These are phyloP conservation scores for Halophytophthora polymorphica DNA, from an alignment of 352 stramenopile genomes.

Conservation along the genomic window DNA sequence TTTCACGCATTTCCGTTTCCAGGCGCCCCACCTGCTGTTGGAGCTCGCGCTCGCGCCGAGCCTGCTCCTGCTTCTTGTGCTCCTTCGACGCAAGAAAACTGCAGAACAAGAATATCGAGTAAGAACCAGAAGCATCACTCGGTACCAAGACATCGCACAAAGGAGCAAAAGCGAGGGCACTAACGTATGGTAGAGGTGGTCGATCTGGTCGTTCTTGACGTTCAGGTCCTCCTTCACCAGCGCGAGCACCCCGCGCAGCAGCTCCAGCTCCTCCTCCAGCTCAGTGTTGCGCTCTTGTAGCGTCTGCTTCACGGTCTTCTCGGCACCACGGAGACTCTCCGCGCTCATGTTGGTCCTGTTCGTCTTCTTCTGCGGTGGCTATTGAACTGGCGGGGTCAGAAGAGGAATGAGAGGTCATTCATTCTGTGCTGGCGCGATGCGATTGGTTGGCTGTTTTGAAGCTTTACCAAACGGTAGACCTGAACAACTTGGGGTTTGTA, in stretches of 20 bases:
- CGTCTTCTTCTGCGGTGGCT: too few species aligned
- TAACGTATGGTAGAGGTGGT: constrained; percentile 29
- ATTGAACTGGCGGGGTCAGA: too few species aligned
- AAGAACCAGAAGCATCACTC: too few species aligned
- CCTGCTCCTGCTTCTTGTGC: constrained; percentile 20
- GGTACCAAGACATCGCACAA: too few species aligned
- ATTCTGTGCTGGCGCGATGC: too few species aligned
- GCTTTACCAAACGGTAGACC: too few species aligned
- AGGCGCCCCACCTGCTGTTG: constrained; percentile 15
- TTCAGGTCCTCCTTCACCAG: constrained; percentile 33
- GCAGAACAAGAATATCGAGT: not conserved
- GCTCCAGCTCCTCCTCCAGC: constrained; percentile 24
- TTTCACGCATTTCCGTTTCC: constrained; percentile 12
- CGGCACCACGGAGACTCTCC: too few species aligned
- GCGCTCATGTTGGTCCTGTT: too few species aligned
- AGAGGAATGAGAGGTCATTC: too few species aligned
- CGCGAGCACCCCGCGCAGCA: constrained; percentile 23
- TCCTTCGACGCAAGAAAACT: constrained; percentile 20
- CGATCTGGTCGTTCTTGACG: constrained; percentile 34
- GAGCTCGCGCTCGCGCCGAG: constrained; percentile 15
- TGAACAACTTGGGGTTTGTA: too few species aligned
- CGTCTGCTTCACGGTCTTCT: too few species aligned
- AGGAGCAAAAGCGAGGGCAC: not conserved
- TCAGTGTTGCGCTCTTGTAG: constrained; percentile 1
- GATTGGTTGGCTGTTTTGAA: too few species aligned